A percentile compares a stretch with the other conserved stretches of the same genome.
Conservation (phyloP, 306 rosid species). For the Vicia villosa region DNA sequence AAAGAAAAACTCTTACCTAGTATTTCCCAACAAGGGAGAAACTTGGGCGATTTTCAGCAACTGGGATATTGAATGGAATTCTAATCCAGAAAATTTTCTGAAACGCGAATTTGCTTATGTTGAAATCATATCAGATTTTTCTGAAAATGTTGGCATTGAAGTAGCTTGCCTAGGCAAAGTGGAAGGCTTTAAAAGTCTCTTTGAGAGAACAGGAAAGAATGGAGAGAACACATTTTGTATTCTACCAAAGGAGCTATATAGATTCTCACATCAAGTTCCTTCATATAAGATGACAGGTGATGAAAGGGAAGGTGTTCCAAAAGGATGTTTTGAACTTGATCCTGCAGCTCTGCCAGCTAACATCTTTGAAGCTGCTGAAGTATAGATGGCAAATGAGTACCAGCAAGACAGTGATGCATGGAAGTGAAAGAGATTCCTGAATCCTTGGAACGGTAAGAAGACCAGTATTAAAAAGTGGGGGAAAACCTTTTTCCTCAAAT, state of each 20-base stretch:
- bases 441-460: constrained; percentile 6
- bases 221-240: constrained; percentile 46
- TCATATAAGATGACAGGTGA: constrained; percentile 68
- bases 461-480: constrained; percentile 23
- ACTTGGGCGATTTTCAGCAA: constrained; percentile 88
- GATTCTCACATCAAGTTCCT: constrained; percentile 88
- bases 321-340: constrained; percentile 82
- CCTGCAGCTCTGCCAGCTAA: constrained; percentile 67
- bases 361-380: constrained; percentile 36
- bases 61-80: constrained; percentile 84
- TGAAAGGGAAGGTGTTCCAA: constrained; percentile 72
- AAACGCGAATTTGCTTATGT: constrained; percentile 58
- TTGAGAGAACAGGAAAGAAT: constrained; percentile 47
- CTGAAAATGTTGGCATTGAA: constrained; percentile 49
- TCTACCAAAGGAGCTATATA: constrained; percentile 56
- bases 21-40: constrained; percentile 79
- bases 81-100: constrained; percentile 51
- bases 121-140: constrained; percentile 64
- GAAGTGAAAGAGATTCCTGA: not conserved
- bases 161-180: constrained; percentile 67
- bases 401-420: constrained; percentile 24
- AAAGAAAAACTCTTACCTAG: constrained; percentile 38
- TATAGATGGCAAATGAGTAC: constrained; percentile 32
- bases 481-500: constrained; percentile 1
- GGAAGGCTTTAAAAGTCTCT: constrained; percentile 78